These are phyloP conservation scores for Amphirosellinia nigrospora DNA, from an alignment of 495 filamentous ascomycete species.

Conservation along the genomic window DNA sequence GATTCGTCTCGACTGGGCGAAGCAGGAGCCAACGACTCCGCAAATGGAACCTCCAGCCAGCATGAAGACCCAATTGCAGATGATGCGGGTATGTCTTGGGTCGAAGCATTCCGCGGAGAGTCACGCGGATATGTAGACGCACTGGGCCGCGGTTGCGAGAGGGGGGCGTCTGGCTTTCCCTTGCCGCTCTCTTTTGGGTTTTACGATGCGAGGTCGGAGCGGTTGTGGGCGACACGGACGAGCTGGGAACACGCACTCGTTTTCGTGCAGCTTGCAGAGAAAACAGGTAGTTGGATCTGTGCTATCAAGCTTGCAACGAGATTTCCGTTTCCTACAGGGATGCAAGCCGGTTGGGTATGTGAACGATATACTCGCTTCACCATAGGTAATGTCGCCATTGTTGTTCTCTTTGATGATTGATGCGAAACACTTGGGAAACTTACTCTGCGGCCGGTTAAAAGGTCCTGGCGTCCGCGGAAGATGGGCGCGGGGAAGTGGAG, in stretches of 20 bases:
- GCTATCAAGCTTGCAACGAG: background rate
- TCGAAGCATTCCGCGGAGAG: background rate
- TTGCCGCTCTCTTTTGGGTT: background rate
- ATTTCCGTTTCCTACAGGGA: slow-evolving; percentile 1
- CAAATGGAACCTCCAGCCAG: background rate
- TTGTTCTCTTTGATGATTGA: background rate
- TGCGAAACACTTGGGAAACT: background rate
- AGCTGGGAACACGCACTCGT: background rate
- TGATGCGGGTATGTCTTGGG: background rate
- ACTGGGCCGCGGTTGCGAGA: background rate
- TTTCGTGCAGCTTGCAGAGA: slow-evolving; percentile 5
- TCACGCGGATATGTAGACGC: background rate
- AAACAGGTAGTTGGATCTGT: background rate
- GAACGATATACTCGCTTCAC: background rate
- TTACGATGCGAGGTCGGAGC: background rate
- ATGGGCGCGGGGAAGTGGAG: background rate
- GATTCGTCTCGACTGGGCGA: background rate
- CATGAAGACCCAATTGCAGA: background rate
- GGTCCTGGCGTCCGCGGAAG: background rate
- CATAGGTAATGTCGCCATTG: background rate
- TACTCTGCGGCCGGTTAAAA: too few relatives aligned
- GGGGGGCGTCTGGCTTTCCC: background rate
- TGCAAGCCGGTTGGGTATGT: background rate
- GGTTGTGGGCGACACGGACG: background rate
- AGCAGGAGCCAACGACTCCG: background rate